phyloP scores from a whole-genome alignment of 768 basidiomycete species.

The Boletales sp. region DNA sequence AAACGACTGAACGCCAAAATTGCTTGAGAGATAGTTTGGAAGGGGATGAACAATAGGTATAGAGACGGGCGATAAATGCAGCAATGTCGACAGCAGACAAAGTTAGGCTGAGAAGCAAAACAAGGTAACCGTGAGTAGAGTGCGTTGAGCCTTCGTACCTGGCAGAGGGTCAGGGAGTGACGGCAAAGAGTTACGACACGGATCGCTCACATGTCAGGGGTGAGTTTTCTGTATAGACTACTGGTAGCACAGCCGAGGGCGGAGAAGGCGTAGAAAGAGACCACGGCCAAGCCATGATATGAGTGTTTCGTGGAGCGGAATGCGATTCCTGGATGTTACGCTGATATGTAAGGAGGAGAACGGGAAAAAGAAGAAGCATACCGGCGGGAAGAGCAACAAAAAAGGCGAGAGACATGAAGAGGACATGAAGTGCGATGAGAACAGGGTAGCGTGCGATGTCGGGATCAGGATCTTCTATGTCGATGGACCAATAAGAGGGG shows the following conservation, averaged over 20 bases:
- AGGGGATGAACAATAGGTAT: conserved; percentile 43
- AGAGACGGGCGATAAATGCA: conserved; percentile 46
- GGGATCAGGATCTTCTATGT: conserved; percentile 54
- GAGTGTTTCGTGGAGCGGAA: conserved; percentile 75
- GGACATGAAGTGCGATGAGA: conserved; percentile 70
- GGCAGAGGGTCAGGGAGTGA: conserved; percentile 12
- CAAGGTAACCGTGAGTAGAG: conserved; percentile 56
- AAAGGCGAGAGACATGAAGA: conserved; percentile 75
- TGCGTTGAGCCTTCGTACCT: conserved; percentile 74
- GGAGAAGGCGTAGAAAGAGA: conserved; percentile 59
- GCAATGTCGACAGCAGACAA: conserved; percentile 56
- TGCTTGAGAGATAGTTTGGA: conserved; percentile 43
- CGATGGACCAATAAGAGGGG: conserved; percentile 79
- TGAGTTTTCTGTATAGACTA: conserved; percentile 69
- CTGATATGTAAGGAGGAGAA: neutral
- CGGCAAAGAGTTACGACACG: conserved; percentile 11
- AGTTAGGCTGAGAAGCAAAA: conserved; percentile 42
- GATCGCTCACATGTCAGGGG: conserved; percentile 71
- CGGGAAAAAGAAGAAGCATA: conserved; percentile 33
- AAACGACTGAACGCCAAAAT: conserved; percentile 57
- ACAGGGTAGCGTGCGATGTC: conserved; percentile 52
- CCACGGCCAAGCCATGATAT: conserved; percentile 53
- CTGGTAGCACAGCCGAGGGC: conserved; percentile 65
- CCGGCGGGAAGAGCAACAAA: conserved; percentile 80
- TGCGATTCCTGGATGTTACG: conserved; percentile 56